Evolutionary conservation across 495 filamentous ascomycete genomes (phyloP), one percentile per base, ranked within the genome.

Genomic region (Glutinoglossum americanum): DNA sequence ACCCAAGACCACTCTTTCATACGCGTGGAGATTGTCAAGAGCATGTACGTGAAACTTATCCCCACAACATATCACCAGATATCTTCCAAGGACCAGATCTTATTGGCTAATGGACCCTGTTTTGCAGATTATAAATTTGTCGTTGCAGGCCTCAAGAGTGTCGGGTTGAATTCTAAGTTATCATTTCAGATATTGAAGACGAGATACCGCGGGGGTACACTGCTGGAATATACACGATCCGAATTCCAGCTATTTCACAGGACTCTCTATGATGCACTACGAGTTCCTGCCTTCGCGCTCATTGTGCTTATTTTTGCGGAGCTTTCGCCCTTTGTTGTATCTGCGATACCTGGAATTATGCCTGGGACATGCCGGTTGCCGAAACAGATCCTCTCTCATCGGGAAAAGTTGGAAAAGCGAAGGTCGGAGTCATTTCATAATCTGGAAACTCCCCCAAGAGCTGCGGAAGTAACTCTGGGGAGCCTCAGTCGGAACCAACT

Each of bases 291-390:
- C 2, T 95, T 98, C 66, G 77, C 65, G 0, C 23, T 94, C 2
- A 65, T 94, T 2, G 72, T 94, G 1, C 56, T 89, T 0, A 48
- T 93, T 39, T 87, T 81, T 65, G 92, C 87, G 2, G 90, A 96
- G 65, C 80, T 92, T 66, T 86, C 87, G 7, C 87, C 89, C 9
- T 9, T 33, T 0, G 60, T 96, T 1, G 65, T 92, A 7, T 74
- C 83, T 0, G 67, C 83, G 5, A 71, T 39, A 2, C 15, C 37
- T 11, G 37, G 37, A 7, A 67, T 87, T 35, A 83, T 92, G 15
- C 90, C 90, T 0, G 76, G 73, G 57, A 84, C 86, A 0, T 94
- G 89, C 64, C 77, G 87, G 1, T 80, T 95, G 10, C 92, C 92
- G 0, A 65, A 63, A 41, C 90, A 96, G 68, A 63, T 84, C 0